These are phyloP conservation scores for Penicillium taxi DNA, from an alignment of 495 filamentous ascomycete genomes.

Conservation along the genomic window DNA sequence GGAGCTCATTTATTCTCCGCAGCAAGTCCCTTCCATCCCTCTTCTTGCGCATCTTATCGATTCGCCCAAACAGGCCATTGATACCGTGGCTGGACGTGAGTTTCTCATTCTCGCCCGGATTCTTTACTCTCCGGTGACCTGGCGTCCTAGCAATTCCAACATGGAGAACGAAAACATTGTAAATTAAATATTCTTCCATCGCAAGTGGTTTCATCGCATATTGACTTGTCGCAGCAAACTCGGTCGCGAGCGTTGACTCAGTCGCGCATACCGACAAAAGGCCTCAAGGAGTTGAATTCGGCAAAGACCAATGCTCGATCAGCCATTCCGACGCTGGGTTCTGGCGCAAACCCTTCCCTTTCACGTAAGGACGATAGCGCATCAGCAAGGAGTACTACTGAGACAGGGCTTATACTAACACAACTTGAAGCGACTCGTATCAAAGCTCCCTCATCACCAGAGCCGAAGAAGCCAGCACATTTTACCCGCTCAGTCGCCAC, in stretches of 20 bases:
- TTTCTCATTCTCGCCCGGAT: constrained; percentile 17
- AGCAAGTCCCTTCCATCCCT: constrained; percentile 8
- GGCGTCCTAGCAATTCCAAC: constrained; percentile 13
- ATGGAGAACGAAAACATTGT: constrained; percentile 37
- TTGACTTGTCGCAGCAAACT: constrained; percentile 8
- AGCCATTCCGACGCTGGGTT: constrained; percentile 41
- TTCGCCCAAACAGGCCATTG: constrained; percentile 1
- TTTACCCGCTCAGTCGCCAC: constrained; percentile 24
- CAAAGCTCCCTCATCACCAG: constrained; percentile 43
- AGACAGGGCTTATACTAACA: neutral
- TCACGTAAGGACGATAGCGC: constrained; percentile 23
- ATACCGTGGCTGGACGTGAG: constrained; percentile 23
- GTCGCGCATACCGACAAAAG: constrained; percentile 31
- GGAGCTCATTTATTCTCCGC: constrained; percentile 4
- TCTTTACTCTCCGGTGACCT: constrained; percentile 22
- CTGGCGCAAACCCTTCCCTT: constrained; percentile 31
- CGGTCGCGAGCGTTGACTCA: constrained; percentile 24
- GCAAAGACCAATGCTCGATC: constrained; percentile 64
- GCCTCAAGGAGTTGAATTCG: constrained; percentile 50
- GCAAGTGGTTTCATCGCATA: constrained; percentile 4
- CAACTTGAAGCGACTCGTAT: constrained; percentile 42
- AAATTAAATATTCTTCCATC: constrained; percentile 10
- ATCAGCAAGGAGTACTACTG: neutral
- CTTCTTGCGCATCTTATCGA: neutral
- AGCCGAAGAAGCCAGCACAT: constrained; percentile 30